Evolutionary conservation across 2,329 filamentous ascomycete genomes (phyloP).

Genomic region (Tolypocladium endophyticum): DNA sequence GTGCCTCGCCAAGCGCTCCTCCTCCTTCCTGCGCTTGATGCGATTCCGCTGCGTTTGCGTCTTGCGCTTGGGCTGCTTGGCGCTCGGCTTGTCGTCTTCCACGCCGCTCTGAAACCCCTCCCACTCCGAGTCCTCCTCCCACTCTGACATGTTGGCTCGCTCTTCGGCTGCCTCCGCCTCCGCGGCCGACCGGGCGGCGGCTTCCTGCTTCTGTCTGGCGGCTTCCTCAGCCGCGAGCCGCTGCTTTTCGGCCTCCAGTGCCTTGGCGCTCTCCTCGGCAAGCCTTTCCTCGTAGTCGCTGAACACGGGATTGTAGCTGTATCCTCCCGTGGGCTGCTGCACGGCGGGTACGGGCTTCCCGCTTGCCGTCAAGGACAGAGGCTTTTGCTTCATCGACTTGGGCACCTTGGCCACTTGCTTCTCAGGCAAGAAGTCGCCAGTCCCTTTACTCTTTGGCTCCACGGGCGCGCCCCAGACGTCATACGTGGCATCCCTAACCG

Average conservation of each 20-base stretch:
- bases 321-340: slow-evolving; percentile 66
- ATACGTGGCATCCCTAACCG: slow-evolving; percentile 53
- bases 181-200: slow-evolving; percentile 58
- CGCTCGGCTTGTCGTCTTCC: slow-evolving; percentile 49
- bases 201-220: slow-evolving; percentile 57
- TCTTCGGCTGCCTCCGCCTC: slow-evolving; percentile 65
- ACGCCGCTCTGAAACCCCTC: slow-evolving; percentile 78
- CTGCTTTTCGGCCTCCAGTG: slow-evolving; percentile 66
- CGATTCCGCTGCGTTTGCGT: slow-evolving; percentile 80
- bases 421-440: slow-evolving; percentile 52
- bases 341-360: slow-evolving; percentile 75
- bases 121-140: slow-evolving; percentile 86
- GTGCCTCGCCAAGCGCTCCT: slow-evolving; percentile 66
- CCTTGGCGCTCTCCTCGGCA: slow-evolving; percentile 64
- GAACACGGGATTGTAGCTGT: slow-evolving; percentile 87
- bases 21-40: slow-evolving; percentile 78
- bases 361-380: slow-evolving; percentile 71
- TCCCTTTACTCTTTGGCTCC: slow-evolving; percentile 25
- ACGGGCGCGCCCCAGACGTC: slow-evolving; percentile 63
- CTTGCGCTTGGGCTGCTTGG: slow-evolving; percentile 73
- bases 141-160: slow-evolving; percentile 54
- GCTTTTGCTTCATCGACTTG: slow-evolving; percentile 61
- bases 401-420: slow-evolving; percentile 60
- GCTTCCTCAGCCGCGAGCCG: slow-evolving; percentile 57
- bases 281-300: slow-evolving; percentile 75